These are phyloP conservation scores for Xylariaceae sp. DNA, from an alignment of 2,329 filamentous ascomycete species.

Conservation along the genomic window DNA sequence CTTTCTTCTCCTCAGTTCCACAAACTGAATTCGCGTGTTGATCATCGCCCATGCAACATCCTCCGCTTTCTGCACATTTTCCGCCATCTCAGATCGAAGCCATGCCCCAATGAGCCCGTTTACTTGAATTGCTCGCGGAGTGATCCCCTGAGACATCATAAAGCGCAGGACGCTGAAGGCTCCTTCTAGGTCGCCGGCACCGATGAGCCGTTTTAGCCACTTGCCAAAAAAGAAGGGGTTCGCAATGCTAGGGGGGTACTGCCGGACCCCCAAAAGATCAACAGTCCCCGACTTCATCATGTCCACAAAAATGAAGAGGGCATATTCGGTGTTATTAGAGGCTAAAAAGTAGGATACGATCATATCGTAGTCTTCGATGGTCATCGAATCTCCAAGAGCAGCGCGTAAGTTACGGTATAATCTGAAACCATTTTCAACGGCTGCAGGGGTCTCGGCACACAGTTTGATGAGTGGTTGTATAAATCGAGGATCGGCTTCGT, in stretches of 20 bases:
- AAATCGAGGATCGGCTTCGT: conserved; percentile 58
- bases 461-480: conserved; percentile 73
- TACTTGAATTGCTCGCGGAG: conserved; percentile 74
- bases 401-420: conserved; percentile 69
- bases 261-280: conserved; percentile 50
- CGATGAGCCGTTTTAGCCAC: conserved; percentile 86
- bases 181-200: conserved; percentile 71
- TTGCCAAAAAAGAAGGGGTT: conserved; percentile 87
- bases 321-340: conserved; percentile 67
- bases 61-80: conserved; percentile 67
- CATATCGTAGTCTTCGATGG: conserved; percentile 76
- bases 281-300: conserved; percentile 76
- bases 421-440: conserved; percentile 65
- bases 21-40: conserved; percentile 66
- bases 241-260: conserved; percentile 55
- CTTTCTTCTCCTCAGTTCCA: conserved; percentile 54
- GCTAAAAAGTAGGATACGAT: conserved; percentile 74
- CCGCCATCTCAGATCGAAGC: conserved; percentile 66
- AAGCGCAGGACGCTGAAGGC: conserved; percentile 75
- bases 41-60: conserved; percentile 79
- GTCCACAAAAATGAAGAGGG: conserved; percentile 80
- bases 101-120: conserved; percentile 84
- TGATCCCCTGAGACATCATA: conserved; percentile 73
- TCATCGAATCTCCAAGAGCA: conserved; percentile 65
- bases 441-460: conserved; percentile 60